Base-by-base conservation (phyloP, 345 rosid species). In the Gossypium arboreum region DNA sequence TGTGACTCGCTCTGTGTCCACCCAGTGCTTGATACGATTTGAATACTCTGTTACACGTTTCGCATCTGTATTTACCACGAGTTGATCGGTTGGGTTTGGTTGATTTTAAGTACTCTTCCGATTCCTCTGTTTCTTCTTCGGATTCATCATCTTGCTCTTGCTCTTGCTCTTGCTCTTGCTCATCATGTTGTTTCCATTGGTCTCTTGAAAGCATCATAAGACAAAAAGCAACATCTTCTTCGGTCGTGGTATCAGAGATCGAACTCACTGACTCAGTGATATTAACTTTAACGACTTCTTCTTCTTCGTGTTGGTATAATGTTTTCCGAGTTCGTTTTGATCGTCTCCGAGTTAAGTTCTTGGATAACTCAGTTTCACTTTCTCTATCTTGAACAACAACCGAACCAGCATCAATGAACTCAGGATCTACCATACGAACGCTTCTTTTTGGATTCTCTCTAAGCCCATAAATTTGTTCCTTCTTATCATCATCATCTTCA, bases 21-120 rank as follows among this genome's bases (percentile, higher is more conserved):
- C 98, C 97, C 52, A 95, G 76, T 27, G 98, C 99, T 83, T 93
- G 98, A 78, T 93, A 95, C 13, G 99, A 95, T 79, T 88, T 91
- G 50, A 95, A 95, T 68, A 85, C 86, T 75, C 85, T 90, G 9
- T 81, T 89, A 79, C 99, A 95, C 50, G 97, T 91, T 64, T 91
- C 97, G 39, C 99, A 95, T 76, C 80, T 87, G 85, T 87, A 89
- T 69, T 83, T 93, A 9, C 87, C 86, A 74, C 85, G 75, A 58
- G 54, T 9, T 50, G 74, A 59, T 86, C 82, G 73, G 52, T 69
- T 81, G 22, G 73, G 74, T 74, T 81, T 79, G 62, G 51, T 76
- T 17, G 74, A 73, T 48, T 78, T 80, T 61, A 75, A 73, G 71
- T 43, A 29, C 50, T 75, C 85, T 22, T 85, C 83, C 3, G 84